Evolutionary conservation across 352 stramenopile genomes (phyloP), one percentile per base, ranked within the genome.

Genomic region (Aphanomyces cochlioides): DNA sequence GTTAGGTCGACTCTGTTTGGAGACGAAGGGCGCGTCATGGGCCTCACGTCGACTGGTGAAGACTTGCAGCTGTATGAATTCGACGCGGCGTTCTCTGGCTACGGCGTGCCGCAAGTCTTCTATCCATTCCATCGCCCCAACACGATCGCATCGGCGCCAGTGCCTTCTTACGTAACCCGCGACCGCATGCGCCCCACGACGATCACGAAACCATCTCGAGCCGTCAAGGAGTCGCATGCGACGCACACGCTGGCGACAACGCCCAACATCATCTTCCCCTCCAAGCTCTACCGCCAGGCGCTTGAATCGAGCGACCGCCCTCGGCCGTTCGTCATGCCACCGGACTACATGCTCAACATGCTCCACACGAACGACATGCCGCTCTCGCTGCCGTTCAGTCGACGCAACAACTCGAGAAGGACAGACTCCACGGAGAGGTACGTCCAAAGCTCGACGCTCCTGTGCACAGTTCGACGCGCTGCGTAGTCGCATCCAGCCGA

Each of bases 331-430:
- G 73, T 93, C 4, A 74, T 93, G 34, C 72, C 73, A 15, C 77
- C 83, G 0, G 75, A 80, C 15, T 78, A 91, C 64, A 93, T 93
- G 81, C 75, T 92, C 38, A 74, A 89, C 47, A 87, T 93, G 34
- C 74, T 93, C 17, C 75, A 69, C 12, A 84, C 82, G 36, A 81
- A 80, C n/a, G 75, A 74, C 39, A 93, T 92, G 86, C 84, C 86
- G 12, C 47, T 92, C 2, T 73, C 81, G 6, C 47, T 70, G 10
- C 64, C 64, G 19, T 70, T 70, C n/a, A 70, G 7, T 88, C 79
- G 7, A 65, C 78, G 19, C 73, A 73, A 2, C 87, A 88, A 28
- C 28, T 28, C 28, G 28, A 28, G 28, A 28, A 28, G 28, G 28
- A 28, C 63, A 15, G 45, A 47, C 50, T 90, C 71, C 73, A 80